phyloP scores from a whole-genome alignment of 2,329 filamentous ascomycete species.

The Fusarium oxysporum region DNA sequence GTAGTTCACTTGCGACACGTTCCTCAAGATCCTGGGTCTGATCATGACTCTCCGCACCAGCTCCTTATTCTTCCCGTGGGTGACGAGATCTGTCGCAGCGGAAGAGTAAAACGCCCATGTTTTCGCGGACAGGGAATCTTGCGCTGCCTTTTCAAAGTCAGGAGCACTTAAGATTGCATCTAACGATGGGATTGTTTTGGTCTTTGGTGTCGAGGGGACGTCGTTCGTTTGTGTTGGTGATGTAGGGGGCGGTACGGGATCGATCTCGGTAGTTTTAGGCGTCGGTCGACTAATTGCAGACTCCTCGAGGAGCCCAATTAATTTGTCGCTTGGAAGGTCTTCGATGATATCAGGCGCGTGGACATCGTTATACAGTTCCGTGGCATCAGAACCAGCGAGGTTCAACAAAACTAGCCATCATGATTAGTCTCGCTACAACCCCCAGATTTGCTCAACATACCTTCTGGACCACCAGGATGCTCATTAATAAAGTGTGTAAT shows the following conservation, averaged over 20 bases:
- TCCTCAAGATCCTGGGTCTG: constrained; percentile 67
- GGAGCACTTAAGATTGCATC: constrained; percentile 4
- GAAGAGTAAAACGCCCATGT: constrained; percentile 77
- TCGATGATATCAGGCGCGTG: constrained; percentile 58
- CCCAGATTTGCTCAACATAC: constrained; percentile 14
- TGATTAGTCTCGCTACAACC: background rate
- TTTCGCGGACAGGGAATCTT: constrained; percentile 66
- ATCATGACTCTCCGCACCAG: constrained; percentile 68
- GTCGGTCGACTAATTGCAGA: background rate
- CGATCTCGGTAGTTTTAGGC: background rate
- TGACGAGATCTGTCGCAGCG: constrained; percentile 70
- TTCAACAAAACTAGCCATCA: constrained; percentile 57
- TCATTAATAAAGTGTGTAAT: constrained; percentile 70
- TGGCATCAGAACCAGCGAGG: constrained; percentile 66
- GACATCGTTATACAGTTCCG: constrained; percentile 62
- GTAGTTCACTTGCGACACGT: constrained; percentile 65
- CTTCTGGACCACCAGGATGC: constrained; percentile 53
- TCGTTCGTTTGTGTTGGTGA: background rate
- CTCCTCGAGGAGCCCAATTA: constrained; percentile 60
- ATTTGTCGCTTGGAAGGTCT: constrained; percentile 57
- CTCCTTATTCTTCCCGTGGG: constrained; percentile 66
- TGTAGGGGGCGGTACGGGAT: background rate
- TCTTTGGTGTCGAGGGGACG: background rate
- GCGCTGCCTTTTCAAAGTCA: constrained; percentile 70
- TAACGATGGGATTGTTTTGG: background rate